Evolutionary conservation across 2,329 filamentous ascomycete species (phyloP).

Genomic region (Ustilaginoidea virens): DNA sequence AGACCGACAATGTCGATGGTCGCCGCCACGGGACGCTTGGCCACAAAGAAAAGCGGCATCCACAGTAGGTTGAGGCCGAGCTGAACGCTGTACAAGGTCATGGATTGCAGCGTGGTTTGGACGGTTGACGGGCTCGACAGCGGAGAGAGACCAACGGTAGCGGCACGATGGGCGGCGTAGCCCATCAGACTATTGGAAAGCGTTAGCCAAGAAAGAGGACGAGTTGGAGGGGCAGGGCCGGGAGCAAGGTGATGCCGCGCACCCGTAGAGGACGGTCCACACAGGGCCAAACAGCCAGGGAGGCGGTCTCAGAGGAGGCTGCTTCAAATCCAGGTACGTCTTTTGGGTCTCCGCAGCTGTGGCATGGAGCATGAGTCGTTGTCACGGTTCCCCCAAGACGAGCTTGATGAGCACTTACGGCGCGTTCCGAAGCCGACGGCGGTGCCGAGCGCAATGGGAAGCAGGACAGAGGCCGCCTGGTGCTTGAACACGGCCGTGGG

Average conservation of each 20-base stretch:
- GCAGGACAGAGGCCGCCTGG: slow-evolving; percentile 56
- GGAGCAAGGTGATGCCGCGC: slow-evolving; percentile 5
- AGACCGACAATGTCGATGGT: slow-evolving; percentile 61
- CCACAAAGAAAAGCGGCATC: slow-evolving; percentile 88
- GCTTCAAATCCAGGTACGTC: slow-evolving; percentile 50
- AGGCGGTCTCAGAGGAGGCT: slow-evolving; percentile 48
- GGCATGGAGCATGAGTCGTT: too few relatives aligned
- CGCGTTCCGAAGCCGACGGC: slow-evolving; percentile 55
- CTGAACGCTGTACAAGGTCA: slow-evolving; percentile 74
- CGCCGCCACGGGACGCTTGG: slow-evolving; percentile 57
- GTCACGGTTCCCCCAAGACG: too few relatives aligned
- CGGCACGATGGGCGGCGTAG: slow-evolving; percentile 71
- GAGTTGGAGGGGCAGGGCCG: too few relatives aligned
- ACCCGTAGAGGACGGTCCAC: slow-evolving; percentile 52
- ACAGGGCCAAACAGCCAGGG: slow-evolving; percentile 47
- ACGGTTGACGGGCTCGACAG: slow-evolving; percentile 36
- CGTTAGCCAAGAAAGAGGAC: too few relatives aligned
- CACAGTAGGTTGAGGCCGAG: slow-evolving; percentile 73
- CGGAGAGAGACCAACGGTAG: slow-evolving; percentile 46
- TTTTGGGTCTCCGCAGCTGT: slow-evolving; percentile 21
- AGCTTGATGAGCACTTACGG: slow-evolving; percentile 36
- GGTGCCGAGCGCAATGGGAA: slow-evolving; percentile 59
- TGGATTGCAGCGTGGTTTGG: slow-evolving; percentile 43
- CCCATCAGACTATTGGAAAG: slow-evolving; percentile 62
- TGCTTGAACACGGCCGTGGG: slow-evolving; percentile 56